phyloP scores from a whole-genome alignment of 768 basidiomycete genomes.

The Suillus weaverae region DNA sequence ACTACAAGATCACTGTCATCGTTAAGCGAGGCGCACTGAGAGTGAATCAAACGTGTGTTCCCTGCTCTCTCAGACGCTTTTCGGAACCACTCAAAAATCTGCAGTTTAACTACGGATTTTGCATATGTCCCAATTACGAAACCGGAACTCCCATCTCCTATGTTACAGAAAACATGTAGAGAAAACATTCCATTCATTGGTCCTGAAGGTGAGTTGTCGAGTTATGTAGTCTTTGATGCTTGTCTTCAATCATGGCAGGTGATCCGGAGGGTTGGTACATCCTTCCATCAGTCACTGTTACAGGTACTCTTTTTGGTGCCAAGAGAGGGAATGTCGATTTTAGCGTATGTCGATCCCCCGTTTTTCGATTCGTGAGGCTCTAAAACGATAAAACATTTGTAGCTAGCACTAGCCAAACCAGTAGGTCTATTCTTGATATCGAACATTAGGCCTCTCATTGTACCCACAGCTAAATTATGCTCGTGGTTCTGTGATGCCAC shows the following conservation, averaged over 20 bases:
- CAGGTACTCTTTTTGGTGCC: constrained; percentile 37
- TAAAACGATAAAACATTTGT: not conserved
- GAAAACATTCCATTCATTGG: constrained; percentile 34
- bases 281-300: constrained; percentile 30
- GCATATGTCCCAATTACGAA: constrained; percentile 34
- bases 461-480: constrained; percentile 46
- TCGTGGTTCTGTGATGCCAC: constrained; percentile 51
- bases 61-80: not conserved
- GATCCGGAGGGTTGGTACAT: constrained; percentile 44
- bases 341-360: constrained; percentile 28
- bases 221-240: not conserved
- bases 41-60: constrained; percentile 41
- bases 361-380: not conserved
- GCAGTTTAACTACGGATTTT: constrained; percentile 34
- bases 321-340: constrained; percentile 30
- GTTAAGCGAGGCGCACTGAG: constrained; percentile 49
- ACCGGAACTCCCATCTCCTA: constrained; percentile 35
- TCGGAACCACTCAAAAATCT: not conserved
- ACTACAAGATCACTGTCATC: constrained; percentile 53
- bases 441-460: not conserved
- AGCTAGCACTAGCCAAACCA: constrained; percentile 54
- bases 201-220: constrained; percentile 27
- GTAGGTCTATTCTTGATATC: constrained; percentile 25
- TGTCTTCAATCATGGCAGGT: constrained; percentile 15
- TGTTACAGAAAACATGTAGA: constrained; percentile 38